A percentile compares a stretch with the other conserved stretches of the same genome.
Evolutionary conservation across 345 rosid genomes (phyloP).

Genomic region (Lumnitzera racemosa): DNA sequence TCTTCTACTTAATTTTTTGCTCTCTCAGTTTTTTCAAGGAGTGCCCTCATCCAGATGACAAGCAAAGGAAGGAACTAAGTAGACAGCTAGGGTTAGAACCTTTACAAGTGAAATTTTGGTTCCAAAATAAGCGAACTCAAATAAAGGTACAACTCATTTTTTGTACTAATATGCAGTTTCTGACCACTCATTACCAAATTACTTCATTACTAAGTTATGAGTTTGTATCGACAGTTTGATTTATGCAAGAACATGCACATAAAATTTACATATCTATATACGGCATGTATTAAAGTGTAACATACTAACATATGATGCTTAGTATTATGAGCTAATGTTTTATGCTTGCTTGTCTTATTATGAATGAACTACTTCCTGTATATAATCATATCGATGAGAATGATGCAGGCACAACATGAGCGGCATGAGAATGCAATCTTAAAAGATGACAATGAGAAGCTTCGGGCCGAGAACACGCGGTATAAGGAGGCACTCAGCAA

Average conservation of each 20-base stretch:
- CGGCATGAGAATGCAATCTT: slow-evolving; percentile 69
- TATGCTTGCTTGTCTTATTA: neutral
- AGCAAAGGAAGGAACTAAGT: slow-evolving; percentile 87
- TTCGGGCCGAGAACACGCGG: slow-evolving; percentile 67
- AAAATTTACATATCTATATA: no score
- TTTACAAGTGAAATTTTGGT: slow-evolving; percentile 93
- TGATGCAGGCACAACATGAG: slow-evolving; percentile 71
- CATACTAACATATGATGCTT: no score
- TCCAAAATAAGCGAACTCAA: slow-evolving; percentile 97
- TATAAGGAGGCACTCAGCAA: slow-evolving; percentile 71
- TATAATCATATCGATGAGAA: neutral
- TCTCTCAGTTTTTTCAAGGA: slow-evolving; percentile 74
- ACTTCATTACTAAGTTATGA: no score
- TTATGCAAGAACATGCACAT: no score
- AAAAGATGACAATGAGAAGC: slow-evolving; percentile 84
- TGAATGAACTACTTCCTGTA: neutral
- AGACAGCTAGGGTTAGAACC: slow-evolving; percentile 73
- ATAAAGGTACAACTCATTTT: slow-evolving; percentile 53
- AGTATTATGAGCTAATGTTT: neutral
- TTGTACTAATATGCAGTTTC: no score
- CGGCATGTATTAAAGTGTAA: no score
- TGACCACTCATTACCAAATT: no score
- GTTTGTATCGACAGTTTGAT: no score
- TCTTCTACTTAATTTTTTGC: neutral
- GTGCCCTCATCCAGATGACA: slow-evolving; percentile 93